These are phyloP conservation scores for Nemania diffusa DNA, from an alignment of 2,329 filamentous ascomycete species.

Conservation along the genomic window DNA sequence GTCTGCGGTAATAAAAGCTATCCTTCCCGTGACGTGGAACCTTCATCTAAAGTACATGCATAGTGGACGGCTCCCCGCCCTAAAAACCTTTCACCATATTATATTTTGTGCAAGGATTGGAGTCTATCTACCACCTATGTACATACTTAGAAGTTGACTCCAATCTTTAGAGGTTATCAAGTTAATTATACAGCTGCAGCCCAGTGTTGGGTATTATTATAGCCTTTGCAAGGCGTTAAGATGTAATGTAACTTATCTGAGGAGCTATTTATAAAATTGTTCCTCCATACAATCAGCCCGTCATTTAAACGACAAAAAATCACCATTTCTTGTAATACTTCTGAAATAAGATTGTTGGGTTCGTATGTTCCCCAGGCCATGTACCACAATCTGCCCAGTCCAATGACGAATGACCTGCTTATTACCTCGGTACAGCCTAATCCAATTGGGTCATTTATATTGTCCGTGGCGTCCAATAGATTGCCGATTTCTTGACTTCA, in stretches of 20 bases:
- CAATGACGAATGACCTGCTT: not conserved
- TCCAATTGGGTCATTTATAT: conserved; percentile 15
- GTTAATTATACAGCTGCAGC: not conserved
- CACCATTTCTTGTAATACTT: not conserved
- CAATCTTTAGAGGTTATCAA: not conserved
- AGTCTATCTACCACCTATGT: not conserved
- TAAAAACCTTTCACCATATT: not conserved
- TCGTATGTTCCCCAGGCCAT: not conserved
- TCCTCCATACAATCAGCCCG: not conserved
- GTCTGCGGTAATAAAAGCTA: conserved; percentile 3
- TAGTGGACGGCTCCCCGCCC: conserved; percentile 11
- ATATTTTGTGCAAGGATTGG: not conserved
- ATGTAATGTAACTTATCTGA: too few species aligned
- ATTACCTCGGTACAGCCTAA: not conserved
- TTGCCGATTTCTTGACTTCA: conserved; percentile 2
- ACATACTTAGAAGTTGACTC: not conserved
- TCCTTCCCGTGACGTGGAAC: conserved; percentile 4
- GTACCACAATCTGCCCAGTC: conserved; percentile 4
- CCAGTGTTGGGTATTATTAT: not conserved
- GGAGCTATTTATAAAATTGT: too few species aligned
- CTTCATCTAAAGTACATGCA: not conserved
- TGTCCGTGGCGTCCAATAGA: not conserved
- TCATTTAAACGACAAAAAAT: not conserved
- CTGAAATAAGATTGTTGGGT: conserved; percentile 1
- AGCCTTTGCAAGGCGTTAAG: too few species aligned